phyloP scores from a whole-genome alignment of 805 yeast genomes.

The Brettanomyces naardenensis region DNA sequence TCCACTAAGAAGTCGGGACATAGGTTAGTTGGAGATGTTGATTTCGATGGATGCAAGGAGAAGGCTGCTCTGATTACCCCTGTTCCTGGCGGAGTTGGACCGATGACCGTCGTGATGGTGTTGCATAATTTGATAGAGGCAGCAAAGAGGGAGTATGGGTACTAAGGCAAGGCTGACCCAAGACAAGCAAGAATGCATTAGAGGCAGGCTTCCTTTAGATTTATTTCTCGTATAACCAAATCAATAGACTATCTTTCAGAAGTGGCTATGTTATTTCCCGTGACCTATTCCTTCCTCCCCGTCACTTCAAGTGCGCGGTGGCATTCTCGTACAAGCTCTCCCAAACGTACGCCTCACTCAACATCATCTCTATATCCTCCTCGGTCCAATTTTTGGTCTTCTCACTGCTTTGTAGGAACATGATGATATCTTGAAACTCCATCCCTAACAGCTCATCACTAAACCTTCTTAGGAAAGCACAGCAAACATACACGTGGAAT shows the following conservation, averaged over 20 bases:
- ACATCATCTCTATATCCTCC: slow-evolving; percentile 80
- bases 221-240: too few species aligned
- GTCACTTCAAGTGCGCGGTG: slow-evolving; percentile 63
- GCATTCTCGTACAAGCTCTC: slow-evolving; percentile 88
- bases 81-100: slow-evolving; percentile 99
- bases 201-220: neutral
- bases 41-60: slow-evolving; percentile 56
- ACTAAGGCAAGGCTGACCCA: neutral
- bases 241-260: too few species aligned
- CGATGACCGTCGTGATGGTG: slow-evolving; percentile 98
- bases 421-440: slow-evolving; percentile 93
- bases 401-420: slow-evolving; percentile 74
- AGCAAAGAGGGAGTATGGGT: slow-evolving; percentile 35
- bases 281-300: neutral
- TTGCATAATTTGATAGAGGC: slow-evolving; percentile 75
- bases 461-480: slow-evolving; percentile 90
- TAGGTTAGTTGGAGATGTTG: slow-evolving; percentile 92
- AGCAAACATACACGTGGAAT: slow-evolving; percentile 95
- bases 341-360: slow-evolving; percentile 97
- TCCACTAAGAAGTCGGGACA: slow-evolving; percentile 66
- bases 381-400: slow-evolving; percentile 85
- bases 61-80: slow-evolving; percentile 78
- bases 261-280: too few species aligned
- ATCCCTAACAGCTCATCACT: slow-evolving; percentile 65
- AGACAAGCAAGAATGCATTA: neutral